Percentiles rank a stretch among this genome's conserved stretches.
Evolutionary conservation across 164 flowering plant species (phyloP).

Genomic region (Platanus orientalis): DNA sequence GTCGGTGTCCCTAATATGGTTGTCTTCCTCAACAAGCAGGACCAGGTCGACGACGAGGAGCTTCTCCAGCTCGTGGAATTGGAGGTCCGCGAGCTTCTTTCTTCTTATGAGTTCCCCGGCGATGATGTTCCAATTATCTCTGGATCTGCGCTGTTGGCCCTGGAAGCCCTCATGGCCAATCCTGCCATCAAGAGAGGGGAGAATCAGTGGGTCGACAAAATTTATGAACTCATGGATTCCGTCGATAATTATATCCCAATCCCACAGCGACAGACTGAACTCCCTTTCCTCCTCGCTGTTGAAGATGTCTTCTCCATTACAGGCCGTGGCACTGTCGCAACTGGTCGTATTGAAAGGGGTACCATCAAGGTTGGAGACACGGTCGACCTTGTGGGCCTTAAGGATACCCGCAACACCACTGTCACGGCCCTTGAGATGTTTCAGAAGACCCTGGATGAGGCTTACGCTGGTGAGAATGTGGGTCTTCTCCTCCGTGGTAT

Average conservation of each 20-base stretch:
- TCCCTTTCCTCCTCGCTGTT: background rate
- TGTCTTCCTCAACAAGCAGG: background rate
- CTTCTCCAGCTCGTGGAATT: background rate
- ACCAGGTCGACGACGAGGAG: conserved; percentile 3
- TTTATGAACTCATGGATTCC: background rate
- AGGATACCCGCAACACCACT: background rate
- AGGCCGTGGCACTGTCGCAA: background rate
- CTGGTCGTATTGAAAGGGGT: background rate
- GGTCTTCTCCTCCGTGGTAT: no score
- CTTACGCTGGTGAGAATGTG: background rate
- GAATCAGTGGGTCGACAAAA: background rate
- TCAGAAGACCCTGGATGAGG: background rate
- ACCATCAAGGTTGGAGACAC: background rate
- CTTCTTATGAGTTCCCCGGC: background rate
- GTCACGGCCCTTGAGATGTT: background rate
- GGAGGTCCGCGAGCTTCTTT: background rate
- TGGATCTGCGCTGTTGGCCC: background rate
- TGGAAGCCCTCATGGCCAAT: background rate
- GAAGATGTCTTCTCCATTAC: conserved; percentile 2
- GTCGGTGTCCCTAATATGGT: background rate
- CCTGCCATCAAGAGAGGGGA: background rate
- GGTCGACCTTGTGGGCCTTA: background rate
- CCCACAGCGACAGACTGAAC: background rate
- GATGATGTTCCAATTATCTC: background rate
- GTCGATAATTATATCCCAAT: background rate